These are phyloP conservation scores for Aspergillus sojae DNA, from an alignment of 2,329 filamentous ascomycete species.

Conservation along the genomic window DNA sequence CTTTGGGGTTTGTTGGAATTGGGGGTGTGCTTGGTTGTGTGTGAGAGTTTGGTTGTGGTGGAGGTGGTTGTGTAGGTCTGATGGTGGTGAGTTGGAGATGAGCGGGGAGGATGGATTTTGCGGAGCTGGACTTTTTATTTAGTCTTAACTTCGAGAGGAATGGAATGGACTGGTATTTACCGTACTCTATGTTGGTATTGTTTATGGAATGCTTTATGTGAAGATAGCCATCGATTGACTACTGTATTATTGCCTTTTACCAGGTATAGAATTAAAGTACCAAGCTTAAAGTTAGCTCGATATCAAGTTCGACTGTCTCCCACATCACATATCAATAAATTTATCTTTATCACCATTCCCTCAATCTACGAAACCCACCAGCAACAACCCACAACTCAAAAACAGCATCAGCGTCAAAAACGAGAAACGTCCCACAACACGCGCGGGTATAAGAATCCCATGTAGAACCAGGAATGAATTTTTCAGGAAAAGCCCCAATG, in stretches of 20 bases:
- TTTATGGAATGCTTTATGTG: not conserved
- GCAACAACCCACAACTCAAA: not conserved
- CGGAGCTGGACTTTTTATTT: not conserved
- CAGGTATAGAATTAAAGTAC: not conserved
- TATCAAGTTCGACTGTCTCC: not conserved
- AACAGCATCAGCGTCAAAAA: not conserved
- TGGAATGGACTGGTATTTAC: too few species aligned
- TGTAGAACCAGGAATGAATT: conserved; percentile 8
- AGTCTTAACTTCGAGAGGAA: too few species aligned
- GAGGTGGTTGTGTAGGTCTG: not conserved
- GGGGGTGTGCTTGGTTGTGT: too few species aligned
- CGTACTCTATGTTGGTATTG: not conserved
- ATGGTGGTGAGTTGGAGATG: not conserved
- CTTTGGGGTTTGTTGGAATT: not conserved
- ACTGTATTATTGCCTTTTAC: not conserved
- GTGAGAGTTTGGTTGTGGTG: not conserved
- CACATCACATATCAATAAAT: not conserved
- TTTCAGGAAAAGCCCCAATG: conserved; percentile 13
- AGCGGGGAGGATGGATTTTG: not conserved
- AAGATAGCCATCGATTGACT: not conserved
- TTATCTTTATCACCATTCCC: not conserved
- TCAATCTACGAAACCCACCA: not conserved
- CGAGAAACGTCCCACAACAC: not conserved
- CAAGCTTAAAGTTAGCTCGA: not conserved
- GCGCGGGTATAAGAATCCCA: not conserved